Base-by-base conservation (phyloP, 495 filamentous ascomycete genomes). In the Podospora sp. region DNA sequence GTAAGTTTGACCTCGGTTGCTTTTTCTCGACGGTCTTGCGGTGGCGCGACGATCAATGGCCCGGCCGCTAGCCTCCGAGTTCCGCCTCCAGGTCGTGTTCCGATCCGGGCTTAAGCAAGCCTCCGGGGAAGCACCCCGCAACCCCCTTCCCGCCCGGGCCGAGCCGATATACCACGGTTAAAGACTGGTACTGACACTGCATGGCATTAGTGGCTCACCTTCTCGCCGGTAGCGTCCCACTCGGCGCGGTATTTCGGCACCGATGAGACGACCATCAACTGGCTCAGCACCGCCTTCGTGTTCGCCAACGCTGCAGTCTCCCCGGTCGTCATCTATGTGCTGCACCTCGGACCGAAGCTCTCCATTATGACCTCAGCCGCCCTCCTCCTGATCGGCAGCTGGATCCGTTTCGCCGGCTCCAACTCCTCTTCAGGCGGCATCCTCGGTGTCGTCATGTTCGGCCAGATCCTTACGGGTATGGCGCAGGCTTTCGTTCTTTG, bases 401-500 rank as follows among this genome's bases (percentile, higher is more conserved):
- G 94, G 93, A 88, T 99, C 71, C 90, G 95, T 66, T 97, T 94
- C 80, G 92, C 85, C 1, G 93, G 92, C 65, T 89, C 91, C 4
- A 84, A 84, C 70, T 76, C 77, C 18, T 71, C 74, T 27, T 79
- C 79, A 14, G 87, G 86, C 24, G 85, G 86, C 40, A 61, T 65
- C 11, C 97, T 92, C 71, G 88, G 90, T 11, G 83, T 91, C 22
- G 90, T 92, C 52, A 92, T 97, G 90, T 90, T 97, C 76, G 95
- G 94, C n/a, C 95, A 99, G 80, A 90, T 97, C 78, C 79, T 99
- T 20, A 92, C 90, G 46, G 95, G 95, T 0, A 80, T 97, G 9
- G 89, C 92, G 14, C 95, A 99, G 68, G 94, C 95, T 0, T 97
- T 98, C 78, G 92, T 96, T 35, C 86, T 98, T 6, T 87, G 90